These are phyloP conservation scores for Zygoascus hellenicus DNA, from an alignment of 1,139 yeast genomes.

Conservation along the genomic window DNA sequence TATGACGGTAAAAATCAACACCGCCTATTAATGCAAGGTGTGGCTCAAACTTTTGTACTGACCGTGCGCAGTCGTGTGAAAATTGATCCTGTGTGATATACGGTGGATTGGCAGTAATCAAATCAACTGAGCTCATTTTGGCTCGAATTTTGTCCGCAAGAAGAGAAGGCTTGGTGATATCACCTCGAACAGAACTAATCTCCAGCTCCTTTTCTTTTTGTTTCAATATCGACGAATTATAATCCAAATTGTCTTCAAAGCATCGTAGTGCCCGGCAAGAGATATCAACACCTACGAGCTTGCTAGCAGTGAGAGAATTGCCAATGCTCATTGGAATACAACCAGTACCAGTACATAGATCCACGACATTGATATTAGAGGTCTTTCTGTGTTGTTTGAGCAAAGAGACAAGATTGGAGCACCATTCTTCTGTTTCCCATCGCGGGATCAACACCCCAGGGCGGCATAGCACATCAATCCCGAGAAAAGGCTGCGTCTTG, in stretches of 20 bases:
- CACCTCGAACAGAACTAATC: constrained; percentile 8
- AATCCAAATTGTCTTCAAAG: constrained; percentile 42
- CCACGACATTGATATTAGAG: constrained; percentile 40
- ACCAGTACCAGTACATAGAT: constrained; percentile 88
- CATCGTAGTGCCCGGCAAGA: constrained; percentile 49
- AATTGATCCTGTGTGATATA: constrained; percentile 57
- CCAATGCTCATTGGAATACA: constrained; percentile 61
- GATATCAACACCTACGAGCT: constrained; percentile 53
- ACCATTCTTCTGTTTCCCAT: constrained; percentile 97
- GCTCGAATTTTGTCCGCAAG: constrained; percentile 8
- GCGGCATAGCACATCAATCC: constrained; percentile 51
- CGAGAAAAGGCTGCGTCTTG: constrained; percentile 84
- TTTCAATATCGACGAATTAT: constrained; percentile 22
- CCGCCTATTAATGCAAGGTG: constrained; percentile 69
- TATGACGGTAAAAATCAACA: constrained; percentile 57
- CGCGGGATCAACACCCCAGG: constrained; percentile 79
- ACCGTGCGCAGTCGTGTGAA: constrained; percentile 40
- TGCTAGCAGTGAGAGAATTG: constrained; percentile 17
- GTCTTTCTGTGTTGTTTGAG: constrained; percentile 21
- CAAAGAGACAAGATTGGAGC: constrained; percentile 37
- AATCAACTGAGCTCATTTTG: constrained; percentile 31
- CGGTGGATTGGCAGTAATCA: constrained; percentile 84
- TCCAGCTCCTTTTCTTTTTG: background rate
- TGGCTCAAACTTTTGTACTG: constrained; percentile 75
- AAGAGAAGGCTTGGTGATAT: constrained; percentile 10